A percentile compares a stretch with the other conserved stretches of the same genome.
phyloP scores from a whole-genome alignment of 371 early-diverging fungal species.

The Apophysomyces sp. region DNA sequence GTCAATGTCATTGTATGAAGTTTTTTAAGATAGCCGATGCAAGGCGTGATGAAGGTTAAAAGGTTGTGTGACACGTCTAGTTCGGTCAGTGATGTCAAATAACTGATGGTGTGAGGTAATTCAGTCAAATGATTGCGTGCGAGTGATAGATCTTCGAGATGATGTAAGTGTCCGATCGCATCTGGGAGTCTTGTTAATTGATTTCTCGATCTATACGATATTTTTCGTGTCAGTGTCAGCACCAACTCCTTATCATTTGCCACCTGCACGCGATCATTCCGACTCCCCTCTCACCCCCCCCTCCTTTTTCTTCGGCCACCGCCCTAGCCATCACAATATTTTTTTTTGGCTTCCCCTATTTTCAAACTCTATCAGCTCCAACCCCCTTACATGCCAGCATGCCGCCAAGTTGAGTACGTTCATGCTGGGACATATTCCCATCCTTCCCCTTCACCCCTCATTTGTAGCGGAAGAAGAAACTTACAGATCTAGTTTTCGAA shows the following conservation, averaged over 20 bases:
- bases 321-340: neutral
- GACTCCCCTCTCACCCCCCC: neutral
- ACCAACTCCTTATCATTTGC: neutral
- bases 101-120: constrained; percentile 67
- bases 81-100: constrained; percentile 54
- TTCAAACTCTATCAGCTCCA: neutral
- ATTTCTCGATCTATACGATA: constrained; percentile 48
- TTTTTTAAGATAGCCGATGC: constrained; percentile 25
- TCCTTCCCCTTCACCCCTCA: neutral
- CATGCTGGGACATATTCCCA: constrained; percentile 3
- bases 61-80: constrained; percentile 56
- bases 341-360: neutral
- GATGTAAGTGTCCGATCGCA: constrained; percentile 61
- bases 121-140: constrained; percentile 54
- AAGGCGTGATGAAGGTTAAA: constrained; percentile 46
- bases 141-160: constrained; percentile 59
- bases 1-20: constrained; percentile 20
- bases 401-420: neutral
- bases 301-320: constrained; percentile 4
- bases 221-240: neutral
- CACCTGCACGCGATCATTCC: constrained; percentile 3
- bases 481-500: constrained; percentile 32
- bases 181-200: constrained; percentile 58
- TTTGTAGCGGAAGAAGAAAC: neutral
- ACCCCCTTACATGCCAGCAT: neutral